These are phyloP conservation scores for Hylodesmum podocarpum DNA, from an alignment of 306 rosid genomes.

Conservation along the genomic window DNA sequence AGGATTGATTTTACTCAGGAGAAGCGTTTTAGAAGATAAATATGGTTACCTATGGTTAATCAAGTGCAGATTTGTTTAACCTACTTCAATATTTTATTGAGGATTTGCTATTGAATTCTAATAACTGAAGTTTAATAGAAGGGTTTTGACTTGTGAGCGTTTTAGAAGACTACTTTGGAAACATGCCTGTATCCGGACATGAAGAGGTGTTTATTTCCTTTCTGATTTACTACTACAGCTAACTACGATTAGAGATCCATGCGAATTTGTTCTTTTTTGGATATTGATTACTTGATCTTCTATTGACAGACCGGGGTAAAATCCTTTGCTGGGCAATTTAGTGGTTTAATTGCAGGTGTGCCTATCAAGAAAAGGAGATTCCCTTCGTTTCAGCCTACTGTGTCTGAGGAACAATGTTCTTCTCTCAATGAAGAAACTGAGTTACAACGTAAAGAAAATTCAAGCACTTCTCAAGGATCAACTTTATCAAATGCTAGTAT, in stretches of 20 bases:
- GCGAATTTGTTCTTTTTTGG: slow-evolving; percentile 45
- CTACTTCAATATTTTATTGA: slow-evolving; percentile 13
- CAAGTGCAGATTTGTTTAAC: slow-evolving; percentile 20
- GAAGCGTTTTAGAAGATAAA: slow-evolving; percentile 29
- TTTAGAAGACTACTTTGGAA: slow-evolving; percentile 48
- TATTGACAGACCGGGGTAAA: slow-evolving; percentile 88
- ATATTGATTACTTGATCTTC: slow-evolving; percentile 72
- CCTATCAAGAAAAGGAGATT: slow-evolving; percentile 97
- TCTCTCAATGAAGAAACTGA: slow-evolving; percentile 41
- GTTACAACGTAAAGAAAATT: slow-evolving; percentile 44
- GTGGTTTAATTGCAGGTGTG: slow-evolving; percentile 83
- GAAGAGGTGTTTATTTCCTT: slow-evolving; percentile 85
- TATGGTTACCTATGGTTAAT: neutral
- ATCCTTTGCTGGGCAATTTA: slow-evolving; percentile 57
- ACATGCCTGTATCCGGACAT: slow-evolving; percentile 79
- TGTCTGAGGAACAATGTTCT: slow-evolving; percentile 52
- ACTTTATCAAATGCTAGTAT: slow-evolving; percentile 48
- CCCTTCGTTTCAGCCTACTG: slow-evolving; percentile 53
- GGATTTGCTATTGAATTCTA: slow-evolving; percentile 32
- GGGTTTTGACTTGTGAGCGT: slow-evolving; percentile 39
- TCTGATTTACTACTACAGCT: slow-evolving; percentile 59
- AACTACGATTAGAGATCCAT: slow-evolving; percentile 53
- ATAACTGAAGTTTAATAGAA: slow-evolving; percentile 29
- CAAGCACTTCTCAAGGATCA: slow-evolving; percentile 52
- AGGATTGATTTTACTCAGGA: neutral